Base-by-base conservation (phyloP, 192 early-diverging fungal species). In the Globomyces pollinis-pini region DNA sequence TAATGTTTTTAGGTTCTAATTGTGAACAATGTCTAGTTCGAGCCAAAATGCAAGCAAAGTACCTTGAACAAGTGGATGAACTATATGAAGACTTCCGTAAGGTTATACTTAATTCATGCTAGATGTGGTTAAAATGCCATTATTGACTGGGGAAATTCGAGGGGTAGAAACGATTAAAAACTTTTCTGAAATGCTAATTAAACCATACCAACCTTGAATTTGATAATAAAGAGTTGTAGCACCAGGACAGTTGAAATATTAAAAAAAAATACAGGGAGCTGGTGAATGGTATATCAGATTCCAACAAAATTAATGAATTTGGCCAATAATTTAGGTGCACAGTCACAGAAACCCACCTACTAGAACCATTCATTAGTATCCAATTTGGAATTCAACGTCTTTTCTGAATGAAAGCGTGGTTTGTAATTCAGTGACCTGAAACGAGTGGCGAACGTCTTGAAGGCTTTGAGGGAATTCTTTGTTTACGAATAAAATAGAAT, bases 31-130 rank as follows among this genome's bases (percentile, higher is more conserved):
- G 96, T 67, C 69, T 74, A 43, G 94, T 98, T 20, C 85, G 96
- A 36, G 75, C 91, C 64, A 95, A 93, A 63, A 99, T 99, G 94
- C 96, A 99, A 72, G 86, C 86, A 65, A 99, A 98, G 72, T 99
- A 99, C 65, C 77, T 99, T 36, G 89, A 95, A 54, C 94, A 99
- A 75, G 98, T 99, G 56, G 86, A 90, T 68, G 94, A 99, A 59
- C 78, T 99, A n/a, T 99, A 99, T 65, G 94, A 95, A 49, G 96
- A 98, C 72, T 99, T 99, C 78, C 92, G n/a, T n/a, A n/a, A n/a
- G n/a, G n/a, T n/a, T n/a, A n/a, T n/a, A n/a, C n/a, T n/a, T n/a
- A n/a, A n/a, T n/a, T n/a, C n/a, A n/a, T n/a, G n/a, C n/a, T n/a
- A n/a, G n/a, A 99, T 63, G 81, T 99, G 61, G 73, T 88, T 28